Evolutionary conservation across 179 eudicot genomes (phyloP).

Genomic region (Spinacia oleracea): DNA sequence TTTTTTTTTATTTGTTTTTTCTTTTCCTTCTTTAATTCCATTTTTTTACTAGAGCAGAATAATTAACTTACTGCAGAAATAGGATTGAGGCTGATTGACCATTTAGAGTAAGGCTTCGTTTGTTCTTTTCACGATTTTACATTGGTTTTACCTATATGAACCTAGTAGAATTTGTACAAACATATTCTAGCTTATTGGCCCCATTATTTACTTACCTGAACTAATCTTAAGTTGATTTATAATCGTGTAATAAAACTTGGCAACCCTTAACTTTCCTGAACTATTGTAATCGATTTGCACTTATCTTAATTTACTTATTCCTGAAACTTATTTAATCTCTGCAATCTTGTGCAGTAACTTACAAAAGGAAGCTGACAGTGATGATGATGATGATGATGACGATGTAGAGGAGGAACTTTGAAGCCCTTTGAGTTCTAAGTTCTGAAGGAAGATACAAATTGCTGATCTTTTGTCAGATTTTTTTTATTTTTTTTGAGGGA

Average conservation of each 20-base stretch:
- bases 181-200: neutral
- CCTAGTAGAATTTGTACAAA: too few species aligned
- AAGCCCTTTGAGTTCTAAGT: slow-evolving; percentile 15
- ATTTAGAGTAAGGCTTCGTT: neutral
- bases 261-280: neutral
- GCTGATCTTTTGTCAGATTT: neutral
- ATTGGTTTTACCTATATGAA: too few species aligned
- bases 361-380: slow-evolving; percentile 19
- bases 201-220: too few species aligned
- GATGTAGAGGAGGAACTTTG: slow-evolving; percentile 49
- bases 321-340: neutral
- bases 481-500: too few species aligned
- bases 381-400: slow-evolving; percentile 40
- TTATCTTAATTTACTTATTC: neutral
- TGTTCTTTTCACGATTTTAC: neutral
- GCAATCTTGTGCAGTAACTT: slow-evolving; percentile 39
- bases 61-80: neutral
- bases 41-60: too few species aligned
- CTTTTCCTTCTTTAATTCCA: neutral
- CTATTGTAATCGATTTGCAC: neutral
- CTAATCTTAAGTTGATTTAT: too few species aligned
- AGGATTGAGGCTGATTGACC: neutral
- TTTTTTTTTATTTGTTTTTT: neutral
- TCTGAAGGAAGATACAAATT: slow-evolving; percentile 9
- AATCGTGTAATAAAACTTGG: too few species aligned